These are phyloP conservation scores for Candida gorgasii DNA, from an alignment of 805 yeast genomes.

Conservation along the genomic window DNA sequence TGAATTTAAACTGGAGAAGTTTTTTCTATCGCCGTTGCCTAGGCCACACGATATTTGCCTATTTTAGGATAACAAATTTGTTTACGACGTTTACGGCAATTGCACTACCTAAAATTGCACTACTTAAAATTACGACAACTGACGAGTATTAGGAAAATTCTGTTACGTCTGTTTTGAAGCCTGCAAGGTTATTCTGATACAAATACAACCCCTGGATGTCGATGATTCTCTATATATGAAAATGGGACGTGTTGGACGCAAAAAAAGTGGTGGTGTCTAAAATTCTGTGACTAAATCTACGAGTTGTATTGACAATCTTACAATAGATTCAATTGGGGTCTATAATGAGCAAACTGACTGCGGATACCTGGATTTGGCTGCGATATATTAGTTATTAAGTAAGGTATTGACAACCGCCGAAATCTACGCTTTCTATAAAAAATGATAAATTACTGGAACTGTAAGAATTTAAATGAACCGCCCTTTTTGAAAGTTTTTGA, in stretches of 20 bases:
- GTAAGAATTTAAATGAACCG: not conserved
- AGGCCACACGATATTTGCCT: too few relatives aligned
- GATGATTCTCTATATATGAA: too few relatives aligned
- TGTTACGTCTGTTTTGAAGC: too few relatives aligned
- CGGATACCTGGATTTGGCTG: too few relatives aligned
- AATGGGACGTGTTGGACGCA: too few relatives aligned
- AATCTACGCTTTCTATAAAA: constrained; percentile 3
- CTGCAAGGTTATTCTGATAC: too few relatives aligned
- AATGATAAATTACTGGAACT: not conserved
- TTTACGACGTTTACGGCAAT: too few relatives aligned
- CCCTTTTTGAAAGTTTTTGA: constrained; percentile 6
- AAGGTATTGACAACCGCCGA: not conserved
- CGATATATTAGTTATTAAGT: not conserved
- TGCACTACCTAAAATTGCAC: too few relatives aligned
- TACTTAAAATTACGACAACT: not conserved
- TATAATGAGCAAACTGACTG: not conserved
- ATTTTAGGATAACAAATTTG: too few relatives aligned
- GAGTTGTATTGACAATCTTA: constrained; percentile 1
- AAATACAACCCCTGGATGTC: too few relatives aligned
- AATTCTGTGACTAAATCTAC: not conserved
- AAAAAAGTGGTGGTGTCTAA: too few relatives aligned
- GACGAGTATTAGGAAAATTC: not conserved
- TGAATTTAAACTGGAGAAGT: not conserved
- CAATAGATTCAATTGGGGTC: not conserved
- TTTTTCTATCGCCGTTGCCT: too few relatives aligned